A percentile compares a stretch with the other conserved stretches of the same genome.
phyloP scores from a whole-genome alignment of 163 green algal species.

The Scenedesmus sp. region DNA sequence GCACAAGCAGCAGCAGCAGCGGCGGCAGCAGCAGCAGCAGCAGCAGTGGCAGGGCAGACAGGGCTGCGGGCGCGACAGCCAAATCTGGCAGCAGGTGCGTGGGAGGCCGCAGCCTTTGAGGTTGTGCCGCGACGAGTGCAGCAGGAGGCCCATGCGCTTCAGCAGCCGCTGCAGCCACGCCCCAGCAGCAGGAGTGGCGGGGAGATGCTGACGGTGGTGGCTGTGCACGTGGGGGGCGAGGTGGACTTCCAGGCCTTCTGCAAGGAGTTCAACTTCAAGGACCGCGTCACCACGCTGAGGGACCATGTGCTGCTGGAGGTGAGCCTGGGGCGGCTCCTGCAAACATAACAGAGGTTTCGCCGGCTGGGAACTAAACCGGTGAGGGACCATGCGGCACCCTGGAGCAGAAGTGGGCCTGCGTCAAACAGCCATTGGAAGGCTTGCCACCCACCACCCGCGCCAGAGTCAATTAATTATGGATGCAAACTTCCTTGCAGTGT shows the following conservation, averaged over 20 bases:
- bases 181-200: conserved; percentile 13
- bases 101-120: background rate
- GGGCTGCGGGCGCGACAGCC: background rate
- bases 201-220: conserved; percentile 3
- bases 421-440: too few relatives aligned
- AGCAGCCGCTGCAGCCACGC: background rate
- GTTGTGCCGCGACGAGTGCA: background rate
- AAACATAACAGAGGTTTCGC: too few relatives aligned
- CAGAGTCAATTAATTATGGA: too few relatives aligned
- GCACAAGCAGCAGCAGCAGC: background rate
- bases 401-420: too few relatives aligned
- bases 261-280: background rate
- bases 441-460: too few relatives aligned
- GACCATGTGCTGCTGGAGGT: conserved; percentile 37
- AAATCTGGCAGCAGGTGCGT: too few relatives aligned
- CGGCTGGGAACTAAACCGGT: too few relatives aligned
- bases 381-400: too few relatives aligned
- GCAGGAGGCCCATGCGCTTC: background rate
- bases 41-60: too few relatives aligned
- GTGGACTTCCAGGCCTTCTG: conserved; percentile 31
- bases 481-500: too few relatives aligned
- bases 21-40: background rate
- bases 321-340: background rate
- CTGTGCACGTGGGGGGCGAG: conserved; percentile 36
- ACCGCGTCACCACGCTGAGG: background rate